These are phyloP conservation scores for Cladosporium austrohemisphaericum DNA, from an alignment of 2,329 filamentous ascomycete species.

Conservation along the genomic window DNA sequence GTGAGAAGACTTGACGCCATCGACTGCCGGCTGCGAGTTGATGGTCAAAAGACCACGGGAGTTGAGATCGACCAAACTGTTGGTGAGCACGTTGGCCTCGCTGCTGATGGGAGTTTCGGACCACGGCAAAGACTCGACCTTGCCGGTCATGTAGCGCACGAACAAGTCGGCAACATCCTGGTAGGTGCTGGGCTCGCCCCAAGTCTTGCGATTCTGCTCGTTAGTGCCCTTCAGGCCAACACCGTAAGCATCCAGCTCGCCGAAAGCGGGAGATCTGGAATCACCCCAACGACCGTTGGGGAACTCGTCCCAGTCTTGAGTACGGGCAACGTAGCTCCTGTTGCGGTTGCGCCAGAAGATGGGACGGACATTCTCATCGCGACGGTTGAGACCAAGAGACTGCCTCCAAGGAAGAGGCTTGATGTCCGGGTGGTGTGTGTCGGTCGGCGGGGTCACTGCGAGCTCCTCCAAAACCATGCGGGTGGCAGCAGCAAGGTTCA, in stretches of 20 bases:
- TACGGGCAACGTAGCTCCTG: conserved; percentile 90
- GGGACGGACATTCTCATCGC: conserved; percentile 91
- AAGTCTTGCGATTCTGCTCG: conserved; percentile 90
- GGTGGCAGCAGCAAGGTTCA: conserved; percentile 95
- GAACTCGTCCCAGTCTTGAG: conserved; percentile 98
- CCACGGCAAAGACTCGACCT: conserved; percentile 84
- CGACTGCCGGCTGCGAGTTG: conserved; percentile 94
- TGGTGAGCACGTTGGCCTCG: conserved; percentile 75
- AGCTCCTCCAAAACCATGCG: conserved; percentile 92
- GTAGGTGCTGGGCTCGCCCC: conserved; percentile 79
- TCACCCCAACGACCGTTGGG: conserved; percentile 99
- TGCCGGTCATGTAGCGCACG: conserved; percentile 75
- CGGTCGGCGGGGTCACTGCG: conserved; percentile 74
- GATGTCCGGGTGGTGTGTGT: conserved; percentile 40
- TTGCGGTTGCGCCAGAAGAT: conserved; percentile 99
- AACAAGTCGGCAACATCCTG: conserved; percentile 81
- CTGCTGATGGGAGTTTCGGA: conserved; percentile 82
- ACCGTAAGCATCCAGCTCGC: conserved; percentile 89
- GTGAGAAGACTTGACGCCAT: conserved; percentile 83
- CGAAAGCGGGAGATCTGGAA: conserved; percentile 91
- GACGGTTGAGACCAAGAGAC: conserved; percentile 80
- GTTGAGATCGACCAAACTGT: conserved; percentile 78
- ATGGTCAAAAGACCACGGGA: conserved; percentile 84
- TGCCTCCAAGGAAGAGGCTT: conserved; percentile 95
- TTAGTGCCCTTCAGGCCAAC: conserved; percentile 92